A percentile compares a stretch with the other conserved stretches of the same genome.
Conservation (phyloP, 2,329 filamentous ascomycete species). For the Penicillium sp. region DNA sequence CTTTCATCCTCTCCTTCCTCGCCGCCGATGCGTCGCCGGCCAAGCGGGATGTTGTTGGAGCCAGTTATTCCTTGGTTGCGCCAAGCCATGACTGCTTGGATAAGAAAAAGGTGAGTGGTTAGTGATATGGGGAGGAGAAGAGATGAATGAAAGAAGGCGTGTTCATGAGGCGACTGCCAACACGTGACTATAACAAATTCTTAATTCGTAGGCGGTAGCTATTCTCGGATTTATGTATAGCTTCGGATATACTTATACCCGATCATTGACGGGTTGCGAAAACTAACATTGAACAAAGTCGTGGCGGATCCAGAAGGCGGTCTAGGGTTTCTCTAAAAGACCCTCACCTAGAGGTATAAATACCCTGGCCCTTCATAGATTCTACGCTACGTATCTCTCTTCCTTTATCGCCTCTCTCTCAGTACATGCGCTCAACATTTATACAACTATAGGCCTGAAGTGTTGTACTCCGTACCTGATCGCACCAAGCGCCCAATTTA, state of each 20-base stretch:
- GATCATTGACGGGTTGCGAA: no score
- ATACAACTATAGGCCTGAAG: no score
- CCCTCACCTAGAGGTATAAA: no score
- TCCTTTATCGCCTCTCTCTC: no score
- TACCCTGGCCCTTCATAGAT: no score
- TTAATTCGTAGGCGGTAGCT: neutral
- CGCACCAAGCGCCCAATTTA: no score
- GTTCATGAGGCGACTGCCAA: neutral
- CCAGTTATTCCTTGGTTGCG: constrained; percentile 82
- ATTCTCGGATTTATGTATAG: neutral
- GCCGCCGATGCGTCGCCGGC: constrained; percentile 75
- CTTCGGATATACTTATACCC: neutral
- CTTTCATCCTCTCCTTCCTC: constrained; percentile 55
- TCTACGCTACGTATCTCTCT: no score
- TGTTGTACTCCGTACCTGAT: no score
- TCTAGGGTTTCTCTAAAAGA: no score
- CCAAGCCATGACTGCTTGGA: constrained; percentile 55
- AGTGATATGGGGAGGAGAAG: constrained; percentile 9
- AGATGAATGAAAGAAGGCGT: neutral
- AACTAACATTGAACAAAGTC: no score
- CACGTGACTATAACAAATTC: constrained; percentile 1
- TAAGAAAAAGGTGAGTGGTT: constrained; percentile 11
- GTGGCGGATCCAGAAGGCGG: no score
- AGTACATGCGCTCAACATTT: no score
- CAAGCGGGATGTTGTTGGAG: constrained; percentile 96